Conservation (phyloP, 2,329 filamentous ascomycete genomes). For the Alternaria brassicae region DNA sequence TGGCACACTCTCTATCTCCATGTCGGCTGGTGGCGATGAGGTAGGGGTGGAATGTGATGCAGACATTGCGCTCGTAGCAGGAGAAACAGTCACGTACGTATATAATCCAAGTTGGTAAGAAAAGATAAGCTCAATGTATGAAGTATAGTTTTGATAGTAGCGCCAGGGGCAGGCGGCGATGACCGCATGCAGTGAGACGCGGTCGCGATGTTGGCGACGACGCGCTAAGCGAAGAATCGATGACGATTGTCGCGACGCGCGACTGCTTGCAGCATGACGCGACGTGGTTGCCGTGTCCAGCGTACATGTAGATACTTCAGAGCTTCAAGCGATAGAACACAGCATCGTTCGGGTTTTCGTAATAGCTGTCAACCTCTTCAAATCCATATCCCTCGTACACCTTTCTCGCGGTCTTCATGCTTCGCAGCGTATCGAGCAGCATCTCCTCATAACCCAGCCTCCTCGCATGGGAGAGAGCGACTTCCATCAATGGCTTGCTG, state of each 20-base stretch:
- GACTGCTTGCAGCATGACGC: conserved; percentile 2
- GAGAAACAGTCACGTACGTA: conserved; percentile 36
- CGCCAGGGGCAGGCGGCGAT: conserved; percentile 20
- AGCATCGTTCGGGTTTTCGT: conserved; percentile 62
- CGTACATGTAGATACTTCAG: background rate
- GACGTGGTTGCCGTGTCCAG: background rate
- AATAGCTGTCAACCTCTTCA: conserved; percentile 60
- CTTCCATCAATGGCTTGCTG: conserved; percentile 55
- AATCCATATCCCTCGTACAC: conserved; percentile 63
- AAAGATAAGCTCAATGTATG: background rate
- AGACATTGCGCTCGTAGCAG: conserved; percentile 27
- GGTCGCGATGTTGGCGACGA: conserved; percentile 22
- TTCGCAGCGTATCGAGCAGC: conserved; percentile 62
- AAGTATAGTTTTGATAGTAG: conserved; percentile 1
- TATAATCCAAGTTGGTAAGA: background rate
- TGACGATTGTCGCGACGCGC: conserved; percentile 37
- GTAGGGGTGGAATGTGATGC: conserved; percentile 41
- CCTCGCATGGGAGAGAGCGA: conserved; percentile 55
- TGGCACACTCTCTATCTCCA: conserved; percentile 43
- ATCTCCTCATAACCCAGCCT: conserved; percentile 60
- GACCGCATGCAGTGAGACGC: conserved; percentile 12
- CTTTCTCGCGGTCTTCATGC: conserved; percentile 59
- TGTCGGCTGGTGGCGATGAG: conserved; percentile 42
- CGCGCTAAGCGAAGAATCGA: conserved; percentile 34
- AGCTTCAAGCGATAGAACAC: conserved; percentile 58